Evolutionary conservation across 202 grass and related monocot genomes (phyloP).

Genomic region (Zizania palustris): DNA sequence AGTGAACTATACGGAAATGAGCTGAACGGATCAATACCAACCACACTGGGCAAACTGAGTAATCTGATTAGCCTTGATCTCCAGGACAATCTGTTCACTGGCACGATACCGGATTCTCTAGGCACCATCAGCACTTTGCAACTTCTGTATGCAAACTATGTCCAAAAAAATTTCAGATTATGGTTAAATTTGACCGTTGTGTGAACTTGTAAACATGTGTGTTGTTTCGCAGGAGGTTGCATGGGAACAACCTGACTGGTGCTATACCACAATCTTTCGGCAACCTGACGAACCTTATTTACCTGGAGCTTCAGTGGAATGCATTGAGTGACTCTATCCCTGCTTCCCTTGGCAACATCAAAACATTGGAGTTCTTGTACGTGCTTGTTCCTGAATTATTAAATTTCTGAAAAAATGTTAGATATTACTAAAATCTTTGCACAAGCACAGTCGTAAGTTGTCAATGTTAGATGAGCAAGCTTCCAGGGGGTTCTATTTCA

Average conservation of each 20-base stretch:
- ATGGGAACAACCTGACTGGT: conserved; percentile 55
- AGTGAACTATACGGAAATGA: conserved; percentile 23
- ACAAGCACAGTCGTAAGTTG: background rate
- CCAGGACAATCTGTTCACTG: conserved; percentile 30
- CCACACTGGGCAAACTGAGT: conserved; percentile 24
- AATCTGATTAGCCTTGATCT: conserved; percentile 35
- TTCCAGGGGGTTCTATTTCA: too few relatives aligned
- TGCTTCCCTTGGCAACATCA: conserved; percentile 54
- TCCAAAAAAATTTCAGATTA: background rate
- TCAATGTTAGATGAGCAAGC: too few relatives aligned
- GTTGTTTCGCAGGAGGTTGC: conserved; percentile 44
- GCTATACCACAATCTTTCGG: conserved; percentile 46
- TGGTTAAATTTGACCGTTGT: background rate
- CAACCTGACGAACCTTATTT: conserved; percentile 37
- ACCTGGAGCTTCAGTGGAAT: conserved; percentile 61
- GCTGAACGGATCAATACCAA: conserved; percentile 23
- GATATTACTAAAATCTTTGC: background rate
- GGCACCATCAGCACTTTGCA: conserved; percentile 9
- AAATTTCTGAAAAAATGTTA: background rate
- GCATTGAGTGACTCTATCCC: conserved; percentile 46
- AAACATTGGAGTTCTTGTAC: conserved; percentile 47
- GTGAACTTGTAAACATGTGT: background rate
- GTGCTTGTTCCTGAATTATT: conserved; percentile 4
- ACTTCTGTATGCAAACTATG: conserved; percentile 32
- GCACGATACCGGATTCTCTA: conserved; percentile 22